phyloP scores from a whole-genome alignment of 176 grass and related monocot species.

The Puccinellia tenuiflora region DNA sequence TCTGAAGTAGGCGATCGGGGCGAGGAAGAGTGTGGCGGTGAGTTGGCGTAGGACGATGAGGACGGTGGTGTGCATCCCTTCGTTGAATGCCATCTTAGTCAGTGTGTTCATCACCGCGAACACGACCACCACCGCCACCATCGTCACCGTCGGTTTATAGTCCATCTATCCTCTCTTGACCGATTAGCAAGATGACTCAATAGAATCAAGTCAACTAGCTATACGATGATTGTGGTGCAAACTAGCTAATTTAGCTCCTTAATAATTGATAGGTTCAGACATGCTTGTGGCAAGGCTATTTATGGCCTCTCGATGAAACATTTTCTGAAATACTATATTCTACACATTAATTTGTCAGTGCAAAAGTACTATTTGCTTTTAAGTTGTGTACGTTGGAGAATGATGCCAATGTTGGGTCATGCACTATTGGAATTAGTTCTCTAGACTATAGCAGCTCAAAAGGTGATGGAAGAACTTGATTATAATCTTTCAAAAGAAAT shows the following conservation, averaged over 20 bases:
- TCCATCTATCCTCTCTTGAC: neutral
- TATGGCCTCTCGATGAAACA: neutral
- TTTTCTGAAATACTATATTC: neutral
- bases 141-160: conserved; percentile 16
- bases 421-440: neutral
- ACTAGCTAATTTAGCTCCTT: neutral
- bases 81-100: conserved; percentile 58
- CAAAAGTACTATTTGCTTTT: neutral
- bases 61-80: conserved; percentile 66
- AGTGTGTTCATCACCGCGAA: conserved; percentile 56
- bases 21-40: conserved; percentile 49
- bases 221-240: neutral
- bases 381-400: neutral
- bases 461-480: neutral
- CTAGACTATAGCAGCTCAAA: neutral
- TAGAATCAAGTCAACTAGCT: neutral
- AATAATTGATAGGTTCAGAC: neutral
- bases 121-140: conserved; percentile 43
- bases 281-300: neutral
- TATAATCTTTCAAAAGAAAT: neutral
- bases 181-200: neutral
- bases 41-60: conserved; percentile 67
- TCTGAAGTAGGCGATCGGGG: conserved; percentile 61
- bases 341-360: neutral
- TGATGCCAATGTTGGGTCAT: neutral